Evolutionary conservation across 2,329 filamentous ascomycete genomes (phyloP).

Genomic region (Hypoxylon sp.): DNA sequence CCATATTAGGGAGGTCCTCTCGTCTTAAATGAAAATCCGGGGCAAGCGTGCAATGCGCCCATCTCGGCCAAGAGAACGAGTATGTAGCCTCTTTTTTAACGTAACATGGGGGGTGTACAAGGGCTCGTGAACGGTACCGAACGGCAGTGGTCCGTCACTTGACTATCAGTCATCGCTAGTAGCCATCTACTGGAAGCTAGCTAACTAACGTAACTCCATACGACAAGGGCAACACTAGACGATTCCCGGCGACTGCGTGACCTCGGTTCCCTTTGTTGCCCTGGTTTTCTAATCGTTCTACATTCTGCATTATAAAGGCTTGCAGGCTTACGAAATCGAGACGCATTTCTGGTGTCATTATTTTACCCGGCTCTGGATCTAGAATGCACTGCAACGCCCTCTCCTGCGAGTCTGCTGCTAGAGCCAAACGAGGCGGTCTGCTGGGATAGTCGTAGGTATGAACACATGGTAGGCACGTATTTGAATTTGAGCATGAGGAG

Average conservation of each 20-base stretch:
- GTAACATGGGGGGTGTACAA: slow-evolving; percentile 35
- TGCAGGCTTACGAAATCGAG: slow-evolving; percentile 23
- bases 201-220: slow-evolving; percentile 25
- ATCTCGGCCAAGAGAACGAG: slow-evolving; percentile 35
- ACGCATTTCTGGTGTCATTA: slow-evolving; percentile 36
- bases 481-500: slow-evolving; percentile 24
- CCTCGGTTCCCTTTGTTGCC: slow-evolving; percentile 33
- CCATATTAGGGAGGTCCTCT: slow-evolving; percentile 38
- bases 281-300: slow-evolving; percentile 1
- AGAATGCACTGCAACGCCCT: slow-evolving; percentile 36
- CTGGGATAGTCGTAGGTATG: slow-evolving; percentile 22
- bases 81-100: slow-evolving; percentile 37
- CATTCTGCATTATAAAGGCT: not conserved
- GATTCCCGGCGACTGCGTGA: slow-evolving; percentile 37
- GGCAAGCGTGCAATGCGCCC: slow-evolving; percentile 36
- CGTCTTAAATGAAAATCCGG: slow-evolving; percentile 42
- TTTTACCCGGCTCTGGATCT: slow-evolving; percentile 43
- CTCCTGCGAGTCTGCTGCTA: slow-evolving; percentile 7
- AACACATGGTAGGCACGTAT: slow-evolving; percentile 35
- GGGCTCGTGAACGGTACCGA: slow-evolving; percentile 39
- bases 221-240: slow-evolving; percentile 30
- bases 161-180: slow-evolving; percentile 36
- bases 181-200: slow-evolving; percentile 12
- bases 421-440: slow-evolving; percentile 36
- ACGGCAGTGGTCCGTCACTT: slow-evolving; percentile 41